Evolutionary conservation across 176 grass and related monocot species (phyloP).

Genomic region (Alopecurus myosuroides): DNA sequence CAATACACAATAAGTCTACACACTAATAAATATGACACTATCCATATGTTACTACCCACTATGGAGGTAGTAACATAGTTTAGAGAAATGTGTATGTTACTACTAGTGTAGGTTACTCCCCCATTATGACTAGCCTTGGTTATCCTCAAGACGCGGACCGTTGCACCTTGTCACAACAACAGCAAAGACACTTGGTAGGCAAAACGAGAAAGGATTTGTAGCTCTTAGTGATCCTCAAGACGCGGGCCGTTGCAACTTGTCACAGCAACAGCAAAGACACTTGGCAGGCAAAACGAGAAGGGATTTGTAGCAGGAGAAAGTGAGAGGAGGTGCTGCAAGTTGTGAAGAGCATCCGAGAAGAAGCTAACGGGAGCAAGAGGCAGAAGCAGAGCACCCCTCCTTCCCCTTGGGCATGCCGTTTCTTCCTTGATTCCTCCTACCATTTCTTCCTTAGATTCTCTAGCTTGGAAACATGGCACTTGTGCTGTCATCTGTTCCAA

Average conservation of each 20-base stretch:
- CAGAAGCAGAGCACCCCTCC: neutral
- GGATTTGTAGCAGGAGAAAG: neutral
- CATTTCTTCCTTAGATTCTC: neutral
- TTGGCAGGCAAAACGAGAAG: neutral
- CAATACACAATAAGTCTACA: too few species aligned
- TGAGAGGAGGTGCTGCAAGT: neutral
- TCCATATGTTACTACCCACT: too few species aligned
- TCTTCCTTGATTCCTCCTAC: neutral
- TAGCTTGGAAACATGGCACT: neutral
- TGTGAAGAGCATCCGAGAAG: neutral
- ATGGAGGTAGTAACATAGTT: too few species aligned
- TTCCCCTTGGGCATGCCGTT: neutral
- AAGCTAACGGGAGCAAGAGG: neutral
- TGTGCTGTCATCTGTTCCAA: neutral
- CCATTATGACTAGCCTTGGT: too few species aligned
- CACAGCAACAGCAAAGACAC: neutral
- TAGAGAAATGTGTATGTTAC: too few species aligned
- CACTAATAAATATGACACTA: too few species aligned
- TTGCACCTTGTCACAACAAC: too few species aligned
- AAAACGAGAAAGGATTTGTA: too few species aligned
- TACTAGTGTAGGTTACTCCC: too few species aligned
- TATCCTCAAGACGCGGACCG: too few species aligned
- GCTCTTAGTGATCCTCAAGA: too few species aligned
- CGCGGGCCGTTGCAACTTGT: neutral
- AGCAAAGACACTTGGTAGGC: too few species aligned